phyloP scores from a whole-genome alignment of 768 basidiomycete species.

The Cyclocybe cylindracea region DNA sequence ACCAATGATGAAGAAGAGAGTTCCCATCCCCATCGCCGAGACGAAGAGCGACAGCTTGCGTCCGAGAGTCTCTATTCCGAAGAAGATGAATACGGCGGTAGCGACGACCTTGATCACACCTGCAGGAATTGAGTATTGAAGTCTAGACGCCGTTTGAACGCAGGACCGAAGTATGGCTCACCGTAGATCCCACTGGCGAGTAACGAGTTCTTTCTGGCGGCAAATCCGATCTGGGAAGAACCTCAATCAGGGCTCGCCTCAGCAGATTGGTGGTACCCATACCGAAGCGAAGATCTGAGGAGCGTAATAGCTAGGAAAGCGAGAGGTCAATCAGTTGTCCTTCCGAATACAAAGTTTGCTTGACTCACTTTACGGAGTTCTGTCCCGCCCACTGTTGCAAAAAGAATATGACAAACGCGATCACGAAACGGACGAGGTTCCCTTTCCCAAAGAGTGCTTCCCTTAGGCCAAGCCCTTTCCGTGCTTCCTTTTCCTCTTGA shows the following conservation, averaged over 20 bases:
- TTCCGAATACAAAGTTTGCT: background rate
- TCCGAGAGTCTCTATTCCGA: constrained; percentile 67
- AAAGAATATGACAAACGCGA: constrained; percentile 78
- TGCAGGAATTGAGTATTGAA: background rate
- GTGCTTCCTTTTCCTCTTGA: constrained; percentile 66
- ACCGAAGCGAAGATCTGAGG: constrained; percentile 74
- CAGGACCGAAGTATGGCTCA: constrained; percentile 8
- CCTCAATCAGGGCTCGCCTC: background rate
- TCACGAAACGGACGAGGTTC: constrained; percentile 81
- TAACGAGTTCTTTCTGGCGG: constrained; percentile 56
- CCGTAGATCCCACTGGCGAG: constrained; percentile 77
- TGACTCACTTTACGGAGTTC: constrained; percentile 63
- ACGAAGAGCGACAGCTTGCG: constrained; percentile 72
- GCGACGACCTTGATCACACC: constrained; percentile 61
- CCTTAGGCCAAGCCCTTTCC: constrained; percentile 61
- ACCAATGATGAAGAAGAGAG: constrained; percentile 80
- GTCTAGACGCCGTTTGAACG: background rate
- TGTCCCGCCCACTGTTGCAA: constrained; percentile 87
- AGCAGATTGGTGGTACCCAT: constrained; percentile 14
- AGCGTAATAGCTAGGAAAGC: constrained; percentile 56
- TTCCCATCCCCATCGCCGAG: constrained; percentile 79
- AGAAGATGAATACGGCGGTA: constrained; percentile 65
- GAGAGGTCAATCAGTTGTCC: background rate
- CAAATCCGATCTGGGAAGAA: constrained; percentile 60
- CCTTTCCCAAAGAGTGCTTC: constrained; percentile 83